Evolutionary conservation across 2,329 filamentous ascomycete species (phyloP), one percentile per base, ranked within the genome.

Genomic region (Endocalyx cinctus): DNA sequence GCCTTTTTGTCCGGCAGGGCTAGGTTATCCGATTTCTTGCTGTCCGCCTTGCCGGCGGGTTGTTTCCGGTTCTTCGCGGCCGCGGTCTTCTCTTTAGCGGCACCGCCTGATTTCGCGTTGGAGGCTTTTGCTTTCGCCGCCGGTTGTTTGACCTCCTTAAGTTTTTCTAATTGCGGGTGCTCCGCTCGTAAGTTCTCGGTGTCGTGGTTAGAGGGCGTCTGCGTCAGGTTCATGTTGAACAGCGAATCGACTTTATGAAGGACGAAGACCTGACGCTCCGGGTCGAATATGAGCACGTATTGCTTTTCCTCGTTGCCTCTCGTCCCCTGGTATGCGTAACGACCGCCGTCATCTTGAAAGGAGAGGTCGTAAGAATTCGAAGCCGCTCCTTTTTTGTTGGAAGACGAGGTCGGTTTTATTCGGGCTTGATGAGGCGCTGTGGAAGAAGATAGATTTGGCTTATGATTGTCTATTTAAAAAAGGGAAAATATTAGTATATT

Each of bases 181-280:
- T 82, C 72, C 31, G 77, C 72, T 29, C 76, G 71, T 25, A 94
- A 67, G 49, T 72, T 77, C 18, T 75, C 73, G 33, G 71, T 61
- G 45, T 86, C 77, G 34, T 70, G 65, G 49, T 82, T 81, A 44
- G 70, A 74, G 3, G 83, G 85, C 11, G 79, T 79, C 35, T 73
- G 77, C 33, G 76, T 79, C 34, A 95, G 64, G 58, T 95, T 96
- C 82, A 95, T 89, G 51, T 87, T 82, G 61, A 94, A 84, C 25
- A 81, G 80, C n/a, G 81, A 83, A 54, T 87, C 78, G 34, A 96
- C 68, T 32, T 79, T 79, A 63, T 96, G 87, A 34, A 96, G 72
- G 17, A 92, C 79, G 46, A 92, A 92, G 35, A 74, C 82, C 51
- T 90, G 79, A 33, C 77, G 79, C 13, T 70, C 66, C 7, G 82